Percentiles rank a stretch among this genome's conserved stretches.
phyloP scores from a whole-genome alignment of 2,329 filamentous ascomycete genomes.

The Colletotrichum sp. region DNA sequence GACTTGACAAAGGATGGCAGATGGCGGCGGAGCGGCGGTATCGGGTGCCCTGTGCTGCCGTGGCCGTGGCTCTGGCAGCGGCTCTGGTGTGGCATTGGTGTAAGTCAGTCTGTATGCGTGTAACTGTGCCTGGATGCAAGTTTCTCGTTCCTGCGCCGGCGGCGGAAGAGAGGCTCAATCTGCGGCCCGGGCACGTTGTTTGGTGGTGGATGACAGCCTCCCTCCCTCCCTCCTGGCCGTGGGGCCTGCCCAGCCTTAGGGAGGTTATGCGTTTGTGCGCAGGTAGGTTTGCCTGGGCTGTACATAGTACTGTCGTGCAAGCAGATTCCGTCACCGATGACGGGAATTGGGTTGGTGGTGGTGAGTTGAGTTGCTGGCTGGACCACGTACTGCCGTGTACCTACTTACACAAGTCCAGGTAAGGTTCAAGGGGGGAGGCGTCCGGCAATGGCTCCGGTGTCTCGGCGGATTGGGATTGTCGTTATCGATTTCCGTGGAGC shows the following conservation, averaged over 20 bases:
- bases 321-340: neutral
- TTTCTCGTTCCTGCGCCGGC: slow-evolving; percentile 15
- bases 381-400: neutral
- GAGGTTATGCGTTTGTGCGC: neutral
- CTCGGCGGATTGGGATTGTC: neutral
- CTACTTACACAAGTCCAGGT: neutral
- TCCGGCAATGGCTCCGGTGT: slow-evolving; percentile 3
- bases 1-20: neutral
- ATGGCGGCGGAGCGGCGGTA: neutral
- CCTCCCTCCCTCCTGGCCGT: neutral
- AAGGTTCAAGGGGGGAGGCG: slow-evolving; percentile 2
- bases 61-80: neutral
- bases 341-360: neutral
- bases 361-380: neutral
- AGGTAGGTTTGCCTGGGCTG: neutral
- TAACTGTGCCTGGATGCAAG: slow-evolving; percentile 7
- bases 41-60: neutral
- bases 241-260: neutral
- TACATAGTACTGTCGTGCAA: neutral
- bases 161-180: neutral
- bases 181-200: slow-evolving; percentile 19
- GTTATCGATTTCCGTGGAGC: neutral
- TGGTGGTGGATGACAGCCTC: slow-evolving; percentile 8
- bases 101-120: neutral
- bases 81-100: neutral